Base-by-base conservation (phyloP, 495 filamentous ascomycete species). In the Articulospora tetracladia region DNA sequence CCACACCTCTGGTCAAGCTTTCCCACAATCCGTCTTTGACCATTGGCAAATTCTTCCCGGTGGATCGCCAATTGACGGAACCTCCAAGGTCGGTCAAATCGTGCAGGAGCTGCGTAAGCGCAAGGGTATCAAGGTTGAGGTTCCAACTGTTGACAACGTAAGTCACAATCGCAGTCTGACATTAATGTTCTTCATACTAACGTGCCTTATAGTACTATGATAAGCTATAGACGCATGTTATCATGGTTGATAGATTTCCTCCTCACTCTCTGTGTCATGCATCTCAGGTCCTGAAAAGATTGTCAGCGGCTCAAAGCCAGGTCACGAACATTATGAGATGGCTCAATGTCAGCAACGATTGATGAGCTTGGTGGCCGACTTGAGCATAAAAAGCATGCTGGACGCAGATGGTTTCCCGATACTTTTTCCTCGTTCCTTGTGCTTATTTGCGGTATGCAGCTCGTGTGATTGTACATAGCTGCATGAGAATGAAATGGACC, bases 1-100 rank as follows among this genome's bases (percentile, higher is more conserved):
- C 66, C 83, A 84, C 74, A 99, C 94, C 64, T 90, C 88, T 76
- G 94, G 94, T 69, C 94, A 98, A 83, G 94, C 94, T 64, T 99
- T 99, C 92, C 94, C 94, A 68, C 93, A 97, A 81, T 87, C 83
- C 61, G 92, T 99, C 69, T 98, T 99, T 83, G 93, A 97, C 75
- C 94, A 99, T 81, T 99, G 92, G 91, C 86, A 93, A 76, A 78
- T 94, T 67, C 84, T 98, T 55, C 90, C 93, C 65, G 94, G 94
- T 85, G 94, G 94, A 68, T 94, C 90, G 62, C 88, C 91, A 69
- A 85, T 98, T 67, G 95, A 99, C 75, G 63, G 75, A 68, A 88
- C 88, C 67, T 87, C 87, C 64, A 93, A 92, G 86, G 83, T 89
- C 74, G 95, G 94, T 73, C 77, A 86, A 72, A 78, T 97, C 68